These are phyloP conservation scores for Amanita brunnescens DNA, from an alignment of 768 basidiomycete species.

Conservation along the genomic window DNA sequence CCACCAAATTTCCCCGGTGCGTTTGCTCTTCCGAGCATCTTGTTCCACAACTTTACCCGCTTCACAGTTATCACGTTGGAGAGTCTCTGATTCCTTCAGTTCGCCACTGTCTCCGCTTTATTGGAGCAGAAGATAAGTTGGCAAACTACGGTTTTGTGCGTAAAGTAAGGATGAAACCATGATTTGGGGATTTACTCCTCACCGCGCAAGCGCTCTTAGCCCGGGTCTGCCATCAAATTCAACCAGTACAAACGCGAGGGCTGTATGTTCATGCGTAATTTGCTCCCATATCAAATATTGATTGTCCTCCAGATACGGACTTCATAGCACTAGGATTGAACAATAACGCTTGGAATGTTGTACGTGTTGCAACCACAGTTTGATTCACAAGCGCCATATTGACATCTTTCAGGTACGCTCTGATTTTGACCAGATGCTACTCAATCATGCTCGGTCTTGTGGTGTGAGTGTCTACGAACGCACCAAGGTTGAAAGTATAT, in stretches of 20 bases:
- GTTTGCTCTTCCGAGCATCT: not conserved
- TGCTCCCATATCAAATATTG: conserved; percentile 1
- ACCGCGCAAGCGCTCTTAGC: conserved; percentile 23
- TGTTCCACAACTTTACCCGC: not conserved
- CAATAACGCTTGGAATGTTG: conserved; percentile 56
- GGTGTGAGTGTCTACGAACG: conserved; percentile 47
- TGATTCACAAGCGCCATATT: not conserved
- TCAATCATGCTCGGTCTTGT: conserved; percentile 44
- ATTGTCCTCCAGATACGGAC: conserved; percentile 39
- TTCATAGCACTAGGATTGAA: conserved; percentile 45
- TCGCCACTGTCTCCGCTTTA: conserved; percentile 50
- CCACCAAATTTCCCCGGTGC: conserved; percentile 45
- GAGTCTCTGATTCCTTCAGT: conserved; percentile 55
- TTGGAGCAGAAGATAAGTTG: conserved; percentile 47
- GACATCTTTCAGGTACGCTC: conserved; percentile 36
- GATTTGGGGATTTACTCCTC: not conserved
- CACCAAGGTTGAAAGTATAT: conserved; percentile 40
- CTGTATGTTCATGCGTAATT: conserved; percentile 29
- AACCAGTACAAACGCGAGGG: conserved; percentile 59
- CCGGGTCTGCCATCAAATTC: conserved; percentile 56
- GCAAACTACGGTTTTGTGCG: conserved; percentile 37
- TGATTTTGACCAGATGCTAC: conserved; percentile 51
- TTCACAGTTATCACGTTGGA: conserved; percentile 43
- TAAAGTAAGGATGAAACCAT: conserved; percentile 31
- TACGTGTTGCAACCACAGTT: conserved; percentile 20